phyloP scores from a whole-genome alignment of 345 rosid genomes.

The Lepidium africanum region DNA sequence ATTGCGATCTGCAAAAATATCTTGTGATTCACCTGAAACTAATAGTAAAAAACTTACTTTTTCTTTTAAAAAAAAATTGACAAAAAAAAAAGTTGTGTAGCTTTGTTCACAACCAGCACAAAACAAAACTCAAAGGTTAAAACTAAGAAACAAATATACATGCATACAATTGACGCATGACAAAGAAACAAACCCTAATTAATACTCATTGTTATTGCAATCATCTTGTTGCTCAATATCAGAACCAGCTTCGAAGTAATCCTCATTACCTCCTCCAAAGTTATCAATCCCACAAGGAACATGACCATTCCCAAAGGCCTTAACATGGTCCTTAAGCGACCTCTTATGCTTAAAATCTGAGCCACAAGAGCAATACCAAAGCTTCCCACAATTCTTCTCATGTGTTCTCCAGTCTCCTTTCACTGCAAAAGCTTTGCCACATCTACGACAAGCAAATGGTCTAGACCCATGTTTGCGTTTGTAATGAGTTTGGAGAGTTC shows the following conservation, averaged over 20 bases:
- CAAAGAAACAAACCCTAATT: background rate
- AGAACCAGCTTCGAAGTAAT: conserved; percentile 46
- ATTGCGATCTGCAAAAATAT: too few species aligned
- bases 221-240: conserved; percentile 56
- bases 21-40: too few species aligned
- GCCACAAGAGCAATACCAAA: conserved; percentile 93
- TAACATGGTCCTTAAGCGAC: conserved; percentile 83
- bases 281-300: conserved; percentile 52
- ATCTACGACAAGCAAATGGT: conserved; percentile 83
- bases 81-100: too few species aligned
- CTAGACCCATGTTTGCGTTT: conserved; percentile 91
- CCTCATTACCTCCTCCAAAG: conserved; percentile 43
- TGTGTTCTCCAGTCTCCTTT: conserved; percentile 99
- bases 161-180: conserved; percentile 4
- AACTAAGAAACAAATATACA: background rate
- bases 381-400: conserved; percentile 95
- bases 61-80: too few species aligned
- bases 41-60: too few species aligned
- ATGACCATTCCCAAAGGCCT: conserved; percentile 83
- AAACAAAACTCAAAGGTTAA: background rate
- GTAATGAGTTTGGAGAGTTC: conserved; percentile 97
- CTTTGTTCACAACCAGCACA: background rate
- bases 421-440: conserved; percentile 89
- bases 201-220: conserved; percentile 10
- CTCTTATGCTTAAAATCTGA: conserved; percentile 97